A percentile compares a stretch with the other conserved stretches of the same genome.
These are phyloP conservation scores for Mayamaea pseudoterrestris DNA, from an alignment of 108 stramenopile species.

Conservation along the genomic window DNA sequence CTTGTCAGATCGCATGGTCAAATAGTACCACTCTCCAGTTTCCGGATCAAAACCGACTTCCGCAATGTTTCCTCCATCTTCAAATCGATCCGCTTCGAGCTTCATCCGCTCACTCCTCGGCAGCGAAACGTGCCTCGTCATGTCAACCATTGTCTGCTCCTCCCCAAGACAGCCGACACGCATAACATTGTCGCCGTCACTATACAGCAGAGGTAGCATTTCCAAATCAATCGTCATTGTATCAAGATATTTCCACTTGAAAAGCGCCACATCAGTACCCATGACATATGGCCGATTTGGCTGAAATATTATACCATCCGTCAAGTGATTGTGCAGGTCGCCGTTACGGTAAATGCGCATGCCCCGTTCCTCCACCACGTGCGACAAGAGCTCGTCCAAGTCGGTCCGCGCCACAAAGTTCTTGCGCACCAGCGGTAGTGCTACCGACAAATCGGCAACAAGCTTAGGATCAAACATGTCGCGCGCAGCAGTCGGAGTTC, in stretches of 20 bases:
- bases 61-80: constrained; percentile 54
- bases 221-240: constrained; percentile 93
- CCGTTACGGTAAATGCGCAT: constrained; percentile 59
- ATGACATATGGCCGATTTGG: constrained; percentile 86
- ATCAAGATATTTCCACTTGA: constrained; percentile 97
- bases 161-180: constrained; percentile 62
- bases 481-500: constrained; percentile 33
- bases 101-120: constrained; percentile 63
- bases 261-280: constrained; percentile 75
- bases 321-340: constrained; percentile 78
- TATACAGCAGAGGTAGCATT: constrained; percentile 35
- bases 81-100: constrained; percentile 69
- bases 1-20: constrained; percentile 82
- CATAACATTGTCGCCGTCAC: constrained; percentile 32
- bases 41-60: constrained; percentile 84
- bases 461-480: constrained; percentile 55
- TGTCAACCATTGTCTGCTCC: constrained; percentile 64
- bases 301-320: constrained; percentile 88
- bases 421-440: constrained; percentile 78
- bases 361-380: constrained; percentile 72
- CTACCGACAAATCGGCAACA: constrained; percentile 37
- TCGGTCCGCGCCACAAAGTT: constrained; percentile 74
- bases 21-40: constrained; percentile 87
- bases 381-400: constrained; percentile 44
- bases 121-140: constrained; percentile 66